phyloP scores from a whole-genome alignment of 148 eudicot genomes.

The Drosera capensis region DNA sequence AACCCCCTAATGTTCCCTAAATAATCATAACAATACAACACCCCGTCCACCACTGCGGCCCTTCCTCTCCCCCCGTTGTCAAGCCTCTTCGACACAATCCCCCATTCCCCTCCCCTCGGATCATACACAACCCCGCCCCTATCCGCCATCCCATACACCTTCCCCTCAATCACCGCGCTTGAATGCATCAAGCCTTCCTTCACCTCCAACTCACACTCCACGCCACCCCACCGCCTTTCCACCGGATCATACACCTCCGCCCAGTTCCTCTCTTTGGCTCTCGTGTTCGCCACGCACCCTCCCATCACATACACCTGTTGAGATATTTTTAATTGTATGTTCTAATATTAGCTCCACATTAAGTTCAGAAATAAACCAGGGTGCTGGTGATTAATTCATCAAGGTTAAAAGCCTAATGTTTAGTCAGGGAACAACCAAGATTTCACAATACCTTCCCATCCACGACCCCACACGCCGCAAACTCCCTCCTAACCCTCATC shows the following conservation, averaged over 20 bases:
- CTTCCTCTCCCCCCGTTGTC: conserved; percentile 94
- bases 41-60: conserved; percentile 55
- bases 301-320: conserved; percentile 82
- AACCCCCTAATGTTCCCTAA: conserved; percentile 82
- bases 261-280: conserved; percentile 58
- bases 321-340: too few species aligned
- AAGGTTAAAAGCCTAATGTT: too few species aligned
- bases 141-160: conserved; percentile 83
- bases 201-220: conserved; percentile 39
- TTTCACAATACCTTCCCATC: too few species aligned
- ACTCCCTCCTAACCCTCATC: conserved; percentile 71
- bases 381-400: too few species aligned
- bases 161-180: conserved; percentile 57
- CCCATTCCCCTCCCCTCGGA: conserved; percentile 41
- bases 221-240: conserved; percentile 31
- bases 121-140: conserved; percentile 77
- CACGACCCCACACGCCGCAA: conserved; percentile 59
- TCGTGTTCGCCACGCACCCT: conserved; percentile 73
- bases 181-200: conserved; percentile 94
- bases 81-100: conserved; percentile 43
- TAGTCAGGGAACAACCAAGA: too few species aligned
- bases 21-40: conserved; percentile 82
- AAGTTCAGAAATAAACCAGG: too few species aligned
- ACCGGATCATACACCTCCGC: conserved; percentile 74
- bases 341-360: too few species aligned